Percentiles rank a stretch among this genome's conserved stretches.
phyloP scores from a whole-genome alignment of 371 early-diverging fungal species.

The Mucor indicus region DNA sequence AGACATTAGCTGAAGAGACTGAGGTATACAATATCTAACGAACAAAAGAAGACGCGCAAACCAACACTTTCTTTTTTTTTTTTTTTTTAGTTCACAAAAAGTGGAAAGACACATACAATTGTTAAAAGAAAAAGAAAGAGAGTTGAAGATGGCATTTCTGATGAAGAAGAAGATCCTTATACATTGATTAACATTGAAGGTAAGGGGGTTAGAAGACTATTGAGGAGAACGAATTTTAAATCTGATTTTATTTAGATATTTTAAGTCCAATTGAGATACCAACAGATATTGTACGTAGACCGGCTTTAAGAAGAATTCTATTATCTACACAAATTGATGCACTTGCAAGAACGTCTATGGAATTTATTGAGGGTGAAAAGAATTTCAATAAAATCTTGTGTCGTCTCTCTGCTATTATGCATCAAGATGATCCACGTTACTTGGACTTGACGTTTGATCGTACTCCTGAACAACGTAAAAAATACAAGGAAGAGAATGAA shows the following conservation, averaged over 20 bases:
- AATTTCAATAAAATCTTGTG: conserved; percentile 48
- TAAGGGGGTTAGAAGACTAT: background rate
- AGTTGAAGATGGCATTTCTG: conserved; percentile 39
- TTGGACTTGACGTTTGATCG: conserved; percentile 43
- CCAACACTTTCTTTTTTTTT: background rate
- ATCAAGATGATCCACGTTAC: conserved; percentile 50
- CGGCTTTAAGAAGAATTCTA: conserved; percentile 44
- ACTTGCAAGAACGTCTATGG: conserved; percentile 44
- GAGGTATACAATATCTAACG: conserved; percentile 26
- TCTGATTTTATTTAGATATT: conserved; percentile 47
- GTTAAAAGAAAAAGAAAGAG: conserved; percentile 39
- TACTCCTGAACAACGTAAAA: conserved; percentile 29
- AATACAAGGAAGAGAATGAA: conserved; percentile 20
- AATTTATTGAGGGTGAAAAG: conserved; percentile 53
- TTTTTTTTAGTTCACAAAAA: conserved; percentile 28
- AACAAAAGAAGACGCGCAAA: background rate
- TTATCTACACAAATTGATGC: conserved; percentile 42
- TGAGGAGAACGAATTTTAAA: too few relatives aligned
- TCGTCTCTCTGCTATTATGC: conserved; percentile 45
- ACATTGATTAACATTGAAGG: conserved; percentile 54
- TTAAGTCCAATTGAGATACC: conserved; percentile 50
- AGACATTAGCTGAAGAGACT: conserved; percentile 31
- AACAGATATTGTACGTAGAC: conserved; percentile 47
- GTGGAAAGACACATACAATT: conserved; percentile 36
- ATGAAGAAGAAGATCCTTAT: conserved; percentile 52